A percentile compares a stretch with the other conserved stretches of the same genome.
Evolutionary conservation across 768 basidiomycete genomes (phyloP).

Genomic region (Scleroderma citrinum): DNA sequence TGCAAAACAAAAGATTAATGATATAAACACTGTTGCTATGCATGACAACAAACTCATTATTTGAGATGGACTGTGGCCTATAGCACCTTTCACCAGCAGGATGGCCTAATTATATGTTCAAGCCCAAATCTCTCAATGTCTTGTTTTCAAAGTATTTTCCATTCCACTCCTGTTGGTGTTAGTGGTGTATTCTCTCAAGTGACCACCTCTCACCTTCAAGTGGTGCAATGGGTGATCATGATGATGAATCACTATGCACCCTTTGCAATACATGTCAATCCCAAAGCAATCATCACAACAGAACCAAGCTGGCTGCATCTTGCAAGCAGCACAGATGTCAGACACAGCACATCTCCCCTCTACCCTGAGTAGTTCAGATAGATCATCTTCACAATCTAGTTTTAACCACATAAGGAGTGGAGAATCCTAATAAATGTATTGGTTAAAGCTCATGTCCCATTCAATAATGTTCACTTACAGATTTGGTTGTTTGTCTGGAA

Average conservation of each 20-base stretch:
- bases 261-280: neutral
- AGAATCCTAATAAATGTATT: neutral
- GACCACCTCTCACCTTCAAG: slow-evolving; percentile 6
- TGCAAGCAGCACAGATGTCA: neutral
- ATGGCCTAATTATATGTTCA: slow-evolving; percentile 13
- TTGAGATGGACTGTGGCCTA: neutral
- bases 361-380: slow-evolving; percentile 3
- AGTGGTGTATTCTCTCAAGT: neutral
- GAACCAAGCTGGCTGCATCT: neutral
- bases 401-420: neutral
- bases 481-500: neutral
- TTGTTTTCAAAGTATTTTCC: slow-evolving; percentile 7
- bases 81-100: neutral
- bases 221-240: slow-evolving; percentile 9
- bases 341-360: neutral
- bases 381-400: neutral
- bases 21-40: neutral
- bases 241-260: slow-evolving; percentile 5
- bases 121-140: slow-evolving; percentile 11
- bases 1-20: neutral
- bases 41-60: neutral
- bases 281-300: slow-evolving; percentile 10
- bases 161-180: slow-evolving; percentile 12
- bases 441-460: neutral
- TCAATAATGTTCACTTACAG: neutral